These are phyloP conservation scores for Rubia tinctorum DNA, from an alignment of 305 asterid species.

Conservation along the genomic window DNA sequence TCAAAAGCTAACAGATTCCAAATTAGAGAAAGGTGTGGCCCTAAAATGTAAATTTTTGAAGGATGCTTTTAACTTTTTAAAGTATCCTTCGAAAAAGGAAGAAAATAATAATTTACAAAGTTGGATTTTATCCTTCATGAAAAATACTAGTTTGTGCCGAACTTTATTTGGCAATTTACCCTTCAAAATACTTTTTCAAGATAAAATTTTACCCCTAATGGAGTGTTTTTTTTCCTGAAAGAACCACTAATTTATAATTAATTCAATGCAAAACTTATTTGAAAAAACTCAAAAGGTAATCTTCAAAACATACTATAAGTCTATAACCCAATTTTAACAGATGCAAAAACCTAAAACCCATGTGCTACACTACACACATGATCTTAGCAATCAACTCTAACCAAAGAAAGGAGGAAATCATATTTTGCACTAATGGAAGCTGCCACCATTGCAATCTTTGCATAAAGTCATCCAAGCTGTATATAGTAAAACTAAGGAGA, in stretches of 20 bases:
- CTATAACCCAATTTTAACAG: not conserved
- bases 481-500: not conserved
- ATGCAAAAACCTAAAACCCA: not conserved
- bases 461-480: not conserved
- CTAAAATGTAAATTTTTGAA: too few species aligned
- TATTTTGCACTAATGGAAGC: not conserved
- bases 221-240: too few species aligned
- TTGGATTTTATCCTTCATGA: too few species aligned
- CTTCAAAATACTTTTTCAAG: too few species aligned
- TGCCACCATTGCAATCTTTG: conserved; percentile 1
- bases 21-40: not conserved
- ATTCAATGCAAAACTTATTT: too few species aligned
- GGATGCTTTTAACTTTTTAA: too few species aligned
- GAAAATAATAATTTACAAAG: too few species aligned
- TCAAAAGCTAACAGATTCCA: not conserved
- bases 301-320: not conserved
- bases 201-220: too few species aligned
- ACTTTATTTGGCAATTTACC: not conserved
- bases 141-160: too few species aligned
- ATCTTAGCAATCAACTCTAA: too few species aligned
- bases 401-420: not conserved
- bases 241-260: too few species aligned
- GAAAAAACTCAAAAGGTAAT: not conserved
- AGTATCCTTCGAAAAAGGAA: too few species aligned
- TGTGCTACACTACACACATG: not conserved